Percentiles rank a stretch among this genome's conserved stretches.
These are phyloP conservation scores for Dothistroma septosporum DNA, from an alignment of 2,329 filamentous ascomycete genomes.

Conservation along the genomic window DNA sequence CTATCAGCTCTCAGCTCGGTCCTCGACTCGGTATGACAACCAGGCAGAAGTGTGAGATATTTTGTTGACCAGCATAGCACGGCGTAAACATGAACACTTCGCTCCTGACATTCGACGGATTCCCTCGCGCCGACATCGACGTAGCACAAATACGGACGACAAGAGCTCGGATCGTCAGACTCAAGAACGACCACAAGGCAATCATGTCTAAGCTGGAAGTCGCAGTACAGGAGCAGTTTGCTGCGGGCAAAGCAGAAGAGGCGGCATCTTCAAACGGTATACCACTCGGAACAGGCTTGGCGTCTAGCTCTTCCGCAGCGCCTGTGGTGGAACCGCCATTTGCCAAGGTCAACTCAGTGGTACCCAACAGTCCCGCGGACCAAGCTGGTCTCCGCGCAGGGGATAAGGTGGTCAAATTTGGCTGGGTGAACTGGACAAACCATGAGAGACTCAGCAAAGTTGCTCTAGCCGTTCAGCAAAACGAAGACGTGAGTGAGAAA, in stretches of 20 bases:
- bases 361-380: constrained; percentile 72
- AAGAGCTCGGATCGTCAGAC: constrained; percentile 77
- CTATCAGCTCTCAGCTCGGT: constrained; percentile 78
- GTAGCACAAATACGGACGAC: constrained; percentile 96
- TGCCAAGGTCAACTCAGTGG: constrained; percentile 83
- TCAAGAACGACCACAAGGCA: constrained; percentile 90
- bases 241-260: constrained; percentile 37
- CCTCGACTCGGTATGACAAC: constrained; percentile 70
- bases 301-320: constrained; percentile 16
- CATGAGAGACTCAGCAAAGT: constrained; percentile 82
- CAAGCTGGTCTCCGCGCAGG: constrained; percentile 73
- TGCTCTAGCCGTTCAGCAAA: constrained; percentile 83
- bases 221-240: constrained; percentile 85
- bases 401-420: constrained; percentile 81
- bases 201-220: constrained; percentile 81
- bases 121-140: constrained; percentile 87
- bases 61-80: constrained; percentile 58
- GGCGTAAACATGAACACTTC: constrained; percentile 87
- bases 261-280: constrained; percentile 4
- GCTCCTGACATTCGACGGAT: constrained; percentile 84
- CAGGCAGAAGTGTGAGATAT: background rate
- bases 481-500: constrained; percentile 72
- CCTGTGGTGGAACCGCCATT: constrained; percentile 60
- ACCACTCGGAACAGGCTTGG: constrained; percentile 19
- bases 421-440: constrained; percentile 75